Conservation (phyloP, 345 rosid genomes). For the Microcos paniculata region DNA sequence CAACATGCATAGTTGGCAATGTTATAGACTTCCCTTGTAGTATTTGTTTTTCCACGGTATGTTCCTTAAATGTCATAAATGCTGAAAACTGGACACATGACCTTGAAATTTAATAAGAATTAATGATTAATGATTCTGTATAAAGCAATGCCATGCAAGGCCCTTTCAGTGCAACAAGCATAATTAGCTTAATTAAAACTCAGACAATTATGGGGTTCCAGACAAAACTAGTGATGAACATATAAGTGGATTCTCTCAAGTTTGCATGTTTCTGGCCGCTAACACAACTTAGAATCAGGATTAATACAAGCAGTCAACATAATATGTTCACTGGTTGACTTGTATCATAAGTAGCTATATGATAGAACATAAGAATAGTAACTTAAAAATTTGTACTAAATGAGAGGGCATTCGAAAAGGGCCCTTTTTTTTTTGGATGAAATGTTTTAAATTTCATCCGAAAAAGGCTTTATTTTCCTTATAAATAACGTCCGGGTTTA, state of each 20-base stretch:
- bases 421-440: too few species aligned
- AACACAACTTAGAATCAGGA: not conserved
- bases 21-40: not conserved
- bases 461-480: too few species aligned
- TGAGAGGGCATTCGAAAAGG: not conserved
- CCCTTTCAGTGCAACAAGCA: not conserved
- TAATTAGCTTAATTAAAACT: not conserved
- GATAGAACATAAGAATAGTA: too few species aligned
- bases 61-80: conserved; percentile 3
- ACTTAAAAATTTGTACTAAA: too few species aligned
- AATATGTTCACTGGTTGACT: not conserved
- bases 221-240: not conserved
- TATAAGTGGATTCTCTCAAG: not conserved
- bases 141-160: not conserved
- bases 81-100: not conserved
- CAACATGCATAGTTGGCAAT: not conserved
- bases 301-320: too few species aligned
- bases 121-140: not conserved
- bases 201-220: not conserved
- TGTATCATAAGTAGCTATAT: not conserved
- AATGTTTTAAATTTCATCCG: too few species aligned
- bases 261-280: not conserved
- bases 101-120: not conserved
- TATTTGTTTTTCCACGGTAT: not conserved
- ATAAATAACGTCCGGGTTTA: too few species aligned